Conservation (phyloP, 805 yeast species). For the Wickerhamiella brachini region DNA sequence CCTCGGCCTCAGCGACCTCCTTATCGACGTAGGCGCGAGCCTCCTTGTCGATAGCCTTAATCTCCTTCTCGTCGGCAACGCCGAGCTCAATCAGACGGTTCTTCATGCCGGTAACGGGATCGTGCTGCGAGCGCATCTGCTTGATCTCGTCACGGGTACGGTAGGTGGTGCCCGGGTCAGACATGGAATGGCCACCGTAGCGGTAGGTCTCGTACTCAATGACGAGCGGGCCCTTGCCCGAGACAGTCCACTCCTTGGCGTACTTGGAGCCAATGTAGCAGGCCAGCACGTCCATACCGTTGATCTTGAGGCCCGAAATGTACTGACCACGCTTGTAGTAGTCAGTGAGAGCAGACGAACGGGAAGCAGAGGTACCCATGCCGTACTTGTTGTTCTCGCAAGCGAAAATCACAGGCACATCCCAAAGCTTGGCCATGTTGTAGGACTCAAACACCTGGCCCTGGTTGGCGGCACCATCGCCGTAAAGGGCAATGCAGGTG, state of each 20-base stretch:
- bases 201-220: slow-evolving; percentile 96
- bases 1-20: slow-evolving; percentile 88
- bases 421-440: slow-evolving; percentile 99
- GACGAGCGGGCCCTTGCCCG: slow-evolving; percentile 93
- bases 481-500: slow-evolving; percentile 81
- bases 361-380: slow-evolving; percentile 97
- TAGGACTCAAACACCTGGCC: slow-evolving; percentile 97
- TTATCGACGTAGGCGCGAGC: slow-evolving; percentile 92
- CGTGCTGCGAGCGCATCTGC: slow-evolving; percentile 97
- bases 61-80: slow-evolving; percentile 87
- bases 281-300: slow-evolving; percentile 97
- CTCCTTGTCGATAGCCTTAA: slow-evolving; percentile 87
- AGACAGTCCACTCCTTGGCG: slow-evolving; percentile 89
- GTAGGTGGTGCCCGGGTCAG: slow-evolving; percentile 99
- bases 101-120: slow-evolving; percentile 94
- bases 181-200: slow-evolving; percentile 99
- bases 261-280: slow-evolving; percentile 90
- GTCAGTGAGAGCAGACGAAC: slow-evolving; percentile 93
- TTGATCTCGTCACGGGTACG: slow-evolving; percentile 99
- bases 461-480: slow-evolving; percentile 99
- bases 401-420: slow-evolving; percentile 84
- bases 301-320: slow-evolving; percentile 95
- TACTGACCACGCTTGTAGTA: slow-evolving; percentile 99
- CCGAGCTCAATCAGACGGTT: slow-evolving; percentile 66
- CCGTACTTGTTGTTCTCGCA: slow-evolving; percentile 99